These are phyloP conservation scores for Mortierella hygrophila DNA, from an alignment of 192 early-diverging fungal species.

Conservation along the genomic window DNA sequence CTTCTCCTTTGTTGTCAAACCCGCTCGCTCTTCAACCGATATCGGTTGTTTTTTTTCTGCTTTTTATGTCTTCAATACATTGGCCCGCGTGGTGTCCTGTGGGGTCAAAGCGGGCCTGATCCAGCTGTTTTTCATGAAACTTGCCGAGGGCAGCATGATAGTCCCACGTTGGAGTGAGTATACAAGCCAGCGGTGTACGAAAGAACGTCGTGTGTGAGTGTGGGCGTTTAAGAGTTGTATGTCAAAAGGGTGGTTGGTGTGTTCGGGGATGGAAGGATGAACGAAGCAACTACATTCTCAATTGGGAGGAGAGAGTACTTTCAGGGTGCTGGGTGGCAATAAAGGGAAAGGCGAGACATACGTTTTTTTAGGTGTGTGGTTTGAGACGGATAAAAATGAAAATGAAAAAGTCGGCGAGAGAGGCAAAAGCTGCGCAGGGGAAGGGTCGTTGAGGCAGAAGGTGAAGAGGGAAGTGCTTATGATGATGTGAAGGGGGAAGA, in stretches of 20 bases:
- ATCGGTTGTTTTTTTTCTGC: too few relatives aligned
- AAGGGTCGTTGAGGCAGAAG: constrained; percentile 18
- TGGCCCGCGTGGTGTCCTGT: constrained; percentile 1
- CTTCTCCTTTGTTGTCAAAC: background rate
- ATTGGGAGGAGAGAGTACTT: background rate
- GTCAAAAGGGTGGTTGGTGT: background rate
- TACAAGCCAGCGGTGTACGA: background rate
- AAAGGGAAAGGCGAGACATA: background rate
- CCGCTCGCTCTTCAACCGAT: too few relatives aligned
- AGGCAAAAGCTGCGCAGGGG: constrained; percentile 11
- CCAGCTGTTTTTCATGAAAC: constrained; percentile 3
- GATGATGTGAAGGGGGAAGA: too few relatives aligned
- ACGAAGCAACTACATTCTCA: background rate
- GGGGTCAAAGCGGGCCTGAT: constrained; percentile 7
- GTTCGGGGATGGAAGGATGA: background rate
- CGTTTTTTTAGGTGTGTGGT: background rate
- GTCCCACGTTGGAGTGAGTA: too few relatives aligned
- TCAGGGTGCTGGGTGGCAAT: too few relatives aligned
- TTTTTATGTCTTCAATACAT: background rate
- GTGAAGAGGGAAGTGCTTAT: constrained; percentile 22
- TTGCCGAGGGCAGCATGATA: background rate
- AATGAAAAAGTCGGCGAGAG: background rate
- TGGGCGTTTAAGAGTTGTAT: background rate
- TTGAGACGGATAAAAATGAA: background rate
- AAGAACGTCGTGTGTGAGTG: too few relatives aligned